Base-by-base conservation (phyloP, 176 grass and related monocot genomes). In the Juncus effusus region DNA sequence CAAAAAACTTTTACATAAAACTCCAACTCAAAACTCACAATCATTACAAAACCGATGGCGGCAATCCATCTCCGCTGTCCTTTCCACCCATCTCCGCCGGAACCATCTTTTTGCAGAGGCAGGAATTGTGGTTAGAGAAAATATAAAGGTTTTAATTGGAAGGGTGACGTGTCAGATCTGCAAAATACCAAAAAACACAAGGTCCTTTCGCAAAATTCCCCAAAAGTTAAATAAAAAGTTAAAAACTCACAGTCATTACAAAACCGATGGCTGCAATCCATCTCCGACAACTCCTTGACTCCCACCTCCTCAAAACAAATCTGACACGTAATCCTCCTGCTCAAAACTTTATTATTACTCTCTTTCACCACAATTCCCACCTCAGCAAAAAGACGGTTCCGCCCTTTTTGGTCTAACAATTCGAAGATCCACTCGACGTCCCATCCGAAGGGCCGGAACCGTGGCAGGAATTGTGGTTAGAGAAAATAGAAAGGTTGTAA, bases 391-490 rank as follows among this genome's bases (percentile, higher is more conserved):
- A 97, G 77, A 68, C 82, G 84, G 13, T 89, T 80, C 56, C 68
- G 85, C 28, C 88, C 93, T 74, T 97, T 97, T 74, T 89, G 93
- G 77, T 97, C 88, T 4, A 97, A 85, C 65, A 97, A 63, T 76
- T 97, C 93, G 40, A 97, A 97, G 65, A 97, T 92, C 77, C 88
- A 84, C 75, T 92, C 93, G 3, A 97, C 93, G 28, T 92, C 82
- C 93, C 93, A 97, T 4, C 88, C 78, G 80, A n/a, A n/a, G n/a
- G n/a, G n/a, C n/a, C n/a, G n/a, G n/a, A n/a, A n/a, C n/a, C n/a
- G n/a, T n/a, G n/a, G n/a, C n/a, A n/a, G n/a, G n/a, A n/a, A n/a
- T n/a, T n/a, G n/a, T n/a, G n/a, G n/a, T n/a, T n/a, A n/a, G n/a
- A n/a, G n/a, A n/a, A n/a, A n/a, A n/a, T n/a, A n/a, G n/a, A n/a